Conservation (phyloP, 768 basidiomycete species). For the Collybiopsis luxurians region DNA sequence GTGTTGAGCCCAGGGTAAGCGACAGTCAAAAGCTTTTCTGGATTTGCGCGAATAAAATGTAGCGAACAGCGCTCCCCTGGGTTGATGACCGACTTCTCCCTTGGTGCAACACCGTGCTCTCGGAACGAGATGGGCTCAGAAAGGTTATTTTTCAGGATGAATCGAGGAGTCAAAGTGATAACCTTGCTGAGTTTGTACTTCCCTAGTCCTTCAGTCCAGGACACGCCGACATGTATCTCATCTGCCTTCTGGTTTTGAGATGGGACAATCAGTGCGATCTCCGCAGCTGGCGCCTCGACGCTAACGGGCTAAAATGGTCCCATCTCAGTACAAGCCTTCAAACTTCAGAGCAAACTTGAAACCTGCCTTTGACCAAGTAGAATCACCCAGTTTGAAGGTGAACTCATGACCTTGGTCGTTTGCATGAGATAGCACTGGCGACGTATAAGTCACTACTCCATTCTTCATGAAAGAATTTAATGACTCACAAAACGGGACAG, state of each 20-base stretch:
- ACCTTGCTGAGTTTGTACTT: conserved; percentile 97
- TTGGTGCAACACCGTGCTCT: conserved; percentile 74
- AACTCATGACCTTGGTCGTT: conserved; percentile 81
- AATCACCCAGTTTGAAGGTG: conserved; percentile 75
- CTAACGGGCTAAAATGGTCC: conserved; percentile 58
- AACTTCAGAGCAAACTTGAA: background rate
- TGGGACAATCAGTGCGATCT: conserved; percentile 73
- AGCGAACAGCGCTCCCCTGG: conserved; percentile 71
- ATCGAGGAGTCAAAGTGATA: conserved; percentile 87
- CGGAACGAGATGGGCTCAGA: conserved; percentile 70
- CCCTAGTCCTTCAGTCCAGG: conserved; percentile 92
- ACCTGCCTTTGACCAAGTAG: conserved; percentile 84
- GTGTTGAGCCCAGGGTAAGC: conserved; percentile 85
- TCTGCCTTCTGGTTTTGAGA: conserved; percentile 60
- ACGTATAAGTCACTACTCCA: background rate
- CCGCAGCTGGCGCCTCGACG: conserved; percentile 90
- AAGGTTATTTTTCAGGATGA: conserved; percentile 83
- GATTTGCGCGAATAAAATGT: conserved; percentile 60
- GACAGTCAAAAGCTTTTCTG: conserved; percentile 76
- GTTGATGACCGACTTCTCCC: conserved; percentile 56
- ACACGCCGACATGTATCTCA: conserved; percentile 80
- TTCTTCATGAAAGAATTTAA: background rate
- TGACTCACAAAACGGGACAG: conserved; percentile 79
- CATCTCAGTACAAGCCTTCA: background rate
- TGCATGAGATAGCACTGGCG: conserved; percentile 81